Base-by-base conservation (phyloP, 1,284 basidiomycete genomes). In the Paramarasmius palmivorus region DNA sequence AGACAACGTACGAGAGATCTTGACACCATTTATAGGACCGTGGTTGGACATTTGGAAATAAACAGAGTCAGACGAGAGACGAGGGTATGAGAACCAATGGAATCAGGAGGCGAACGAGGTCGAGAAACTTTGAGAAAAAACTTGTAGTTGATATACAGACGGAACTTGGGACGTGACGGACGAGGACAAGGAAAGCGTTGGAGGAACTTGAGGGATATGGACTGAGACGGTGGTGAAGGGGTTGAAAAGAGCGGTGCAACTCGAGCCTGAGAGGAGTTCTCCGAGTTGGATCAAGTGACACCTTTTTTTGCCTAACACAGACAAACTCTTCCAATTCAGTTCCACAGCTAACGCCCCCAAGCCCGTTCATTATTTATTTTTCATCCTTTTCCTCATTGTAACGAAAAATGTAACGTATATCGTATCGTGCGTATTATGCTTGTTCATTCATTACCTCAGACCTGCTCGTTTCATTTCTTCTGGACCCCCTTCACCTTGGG, bases 21-120 rank as follows among this genome's bases (percentile, higher is more conserved):
- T 93, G 73, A 93, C 88, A 68, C 92, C 92, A 72, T 94, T 94
- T 74, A 94, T 92, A 70, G 89, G 90, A 63, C 79, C 85, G 73
- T 90, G 86, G 57, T 83, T 83, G 59, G 87, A 77, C 88, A 91
- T 90, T 53, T 50, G 37, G 45, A 55, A 36, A n/a, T 40, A 47
- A 49, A 47, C 54, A 32, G 56, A 51, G 41, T 42, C 34, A 57
- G 53, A 54, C 47, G 26, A 55, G 50, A 35, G 48, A 52, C 22
- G 42, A 48, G 41, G 54, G 53, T 50, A 41, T 53, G 52, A 54
- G 49, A 48, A 55, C 35, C 57, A 50, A 51, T 49, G 39, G 49
- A 55, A 56, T 44, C 60, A 63, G 53, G 57, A 58, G 59, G 57
- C n/a, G 22, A 57, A 61, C 54, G 52, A 54, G 59, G 55, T 52